A percentile compares a stretch with the other conserved stretches of the same genome.
phyloP scores from a whole-genome alignment of 2,329 filamentous ascomycete species.

The Fusarium ambrosium region DNA sequence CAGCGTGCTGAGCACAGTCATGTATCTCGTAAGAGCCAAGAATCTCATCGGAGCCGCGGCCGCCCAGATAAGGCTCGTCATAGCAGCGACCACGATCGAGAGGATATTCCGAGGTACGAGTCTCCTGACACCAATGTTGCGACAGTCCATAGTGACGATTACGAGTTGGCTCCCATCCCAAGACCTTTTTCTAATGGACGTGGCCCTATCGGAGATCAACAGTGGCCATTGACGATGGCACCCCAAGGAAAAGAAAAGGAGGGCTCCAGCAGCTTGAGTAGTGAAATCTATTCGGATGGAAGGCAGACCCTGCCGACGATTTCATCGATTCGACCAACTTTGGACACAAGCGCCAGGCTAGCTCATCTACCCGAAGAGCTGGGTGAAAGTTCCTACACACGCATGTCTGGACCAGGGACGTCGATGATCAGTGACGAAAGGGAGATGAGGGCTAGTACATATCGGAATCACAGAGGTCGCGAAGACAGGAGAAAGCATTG shows the following conservation, averaged over 20 bases:
- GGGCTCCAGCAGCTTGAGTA: background rate
- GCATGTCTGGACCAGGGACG: background rate
- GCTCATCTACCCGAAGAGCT: slow-evolving; percentile 1
- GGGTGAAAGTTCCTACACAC: background rate
- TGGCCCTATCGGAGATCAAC: background rate
- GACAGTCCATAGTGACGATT: slow-evolving; percentile 56
- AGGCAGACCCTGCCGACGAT: slow-evolving; percentile 30
- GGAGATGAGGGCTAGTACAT: background rate
- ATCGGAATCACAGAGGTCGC: slow-evolving; percentile 21
- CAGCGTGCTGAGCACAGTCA: background rate
- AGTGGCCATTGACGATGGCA: background rate
- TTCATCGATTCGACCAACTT: slow-evolving; percentile 33
- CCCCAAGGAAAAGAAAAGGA: background rate
- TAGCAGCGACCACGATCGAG: background rate
- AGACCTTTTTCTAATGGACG: background rate
- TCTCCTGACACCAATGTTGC: slow-evolving; percentile 50
- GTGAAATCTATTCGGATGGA: slow-evolving; percentile 20
- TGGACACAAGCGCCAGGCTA: slow-evolving; percentile 7
- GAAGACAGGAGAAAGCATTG: slow-evolving; percentile 18
- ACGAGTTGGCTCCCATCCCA: slow-evolving; percentile 31
- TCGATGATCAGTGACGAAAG: background rate
- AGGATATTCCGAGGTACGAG: slow-evolving; percentile 5
- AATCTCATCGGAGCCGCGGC: background rate
- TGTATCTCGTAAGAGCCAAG: background rate
- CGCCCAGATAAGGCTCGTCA: background rate